These are phyloP conservation scores for Austroboletus niveus DNA, from an alignment of 1,284 basidiomycete species.

Conservation along the genomic window DNA sequence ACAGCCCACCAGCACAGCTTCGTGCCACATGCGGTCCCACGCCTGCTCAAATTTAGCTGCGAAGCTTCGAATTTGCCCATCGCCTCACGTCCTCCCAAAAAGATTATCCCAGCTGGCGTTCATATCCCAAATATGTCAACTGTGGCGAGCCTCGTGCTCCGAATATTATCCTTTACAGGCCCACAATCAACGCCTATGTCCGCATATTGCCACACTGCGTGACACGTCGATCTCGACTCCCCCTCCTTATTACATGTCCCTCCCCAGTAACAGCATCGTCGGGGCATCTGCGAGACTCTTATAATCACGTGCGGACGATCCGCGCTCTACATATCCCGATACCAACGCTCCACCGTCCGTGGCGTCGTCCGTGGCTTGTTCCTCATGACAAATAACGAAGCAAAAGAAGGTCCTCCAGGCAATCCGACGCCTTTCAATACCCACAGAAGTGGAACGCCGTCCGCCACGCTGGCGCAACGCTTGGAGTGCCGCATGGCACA, in stretches of 20 bases:
- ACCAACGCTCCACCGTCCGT: conserved; percentile 8
- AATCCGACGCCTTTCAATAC: conserved; percentile 11
- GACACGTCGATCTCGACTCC: conserved; percentile 1
- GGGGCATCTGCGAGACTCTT: neutral
- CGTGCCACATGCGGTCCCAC: conserved; percentile 1
- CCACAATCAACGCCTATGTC: conserved; percentile 8
- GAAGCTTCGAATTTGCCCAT: conserved; percentile 7
- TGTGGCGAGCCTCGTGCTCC: conserved; percentile 20
- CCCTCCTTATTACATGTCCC: conserved; percentile 5
- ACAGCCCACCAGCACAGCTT: conserved; percentile 17
- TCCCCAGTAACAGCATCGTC: neutral
- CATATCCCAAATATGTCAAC: no score
- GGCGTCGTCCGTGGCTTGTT: conserved; percentile 28
- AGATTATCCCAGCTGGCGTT: no score
- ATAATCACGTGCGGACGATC: conserved; percentile 7
- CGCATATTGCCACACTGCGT: conserved; percentile 6
- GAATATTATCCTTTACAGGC: conserved; percentile 9
- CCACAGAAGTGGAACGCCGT: conserved; percentile 18
- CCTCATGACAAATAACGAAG: conserved; percentile 4
- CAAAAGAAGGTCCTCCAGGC: conserved; percentile 5
- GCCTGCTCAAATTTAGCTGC: conserved; percentile 9
- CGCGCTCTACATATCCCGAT: no score
- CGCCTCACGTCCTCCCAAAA: no score
- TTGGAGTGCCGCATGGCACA: conserved; percentile 11
- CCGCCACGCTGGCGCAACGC: conserved; percentile 6